Evolutionary conservation across 2,329 filamentous ascomycete species (phyloP).

Genomic region (Stagonosporopsis vannaccii): DNA sequence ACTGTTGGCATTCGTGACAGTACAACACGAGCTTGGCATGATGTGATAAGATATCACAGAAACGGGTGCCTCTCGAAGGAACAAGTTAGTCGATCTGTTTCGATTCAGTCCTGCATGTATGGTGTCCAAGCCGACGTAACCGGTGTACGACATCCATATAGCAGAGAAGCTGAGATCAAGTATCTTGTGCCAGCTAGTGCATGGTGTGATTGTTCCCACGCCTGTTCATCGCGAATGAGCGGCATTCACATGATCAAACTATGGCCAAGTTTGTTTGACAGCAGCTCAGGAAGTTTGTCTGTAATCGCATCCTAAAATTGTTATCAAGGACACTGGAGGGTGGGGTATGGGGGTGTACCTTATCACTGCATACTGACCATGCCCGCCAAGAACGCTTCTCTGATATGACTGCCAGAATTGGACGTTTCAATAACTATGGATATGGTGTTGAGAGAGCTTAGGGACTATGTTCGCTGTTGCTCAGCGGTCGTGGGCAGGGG

Average conservation of each 20-base stretch:
- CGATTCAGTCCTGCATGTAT: background rate
- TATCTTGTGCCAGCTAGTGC: no score
- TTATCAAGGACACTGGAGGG: background rate
- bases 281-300: background rate
- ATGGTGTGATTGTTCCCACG: no score
- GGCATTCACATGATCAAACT: background rate
- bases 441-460: background rate
- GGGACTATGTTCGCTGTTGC: background rate
- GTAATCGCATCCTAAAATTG: background rate
- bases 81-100: background rate
- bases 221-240: no score
- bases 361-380: slow-evolving; percentile 9
- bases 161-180: no score
- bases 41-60: background rate
- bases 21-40: background rate
- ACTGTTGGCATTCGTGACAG: background rate
- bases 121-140: background rate
- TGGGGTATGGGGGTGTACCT: slow-evolving; percentile 1
- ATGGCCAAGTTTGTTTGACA: background rate
- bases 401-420: background rate
- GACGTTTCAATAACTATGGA: background rate
- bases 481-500: background rate
- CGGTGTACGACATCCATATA: background rate
- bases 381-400: slow-evolving; percentile 1
- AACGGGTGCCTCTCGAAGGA: background rate